Conservation (phyloP, 2,329 filamentous ascomycete species). For the Neopestalotiopsis rosae region DNA sequence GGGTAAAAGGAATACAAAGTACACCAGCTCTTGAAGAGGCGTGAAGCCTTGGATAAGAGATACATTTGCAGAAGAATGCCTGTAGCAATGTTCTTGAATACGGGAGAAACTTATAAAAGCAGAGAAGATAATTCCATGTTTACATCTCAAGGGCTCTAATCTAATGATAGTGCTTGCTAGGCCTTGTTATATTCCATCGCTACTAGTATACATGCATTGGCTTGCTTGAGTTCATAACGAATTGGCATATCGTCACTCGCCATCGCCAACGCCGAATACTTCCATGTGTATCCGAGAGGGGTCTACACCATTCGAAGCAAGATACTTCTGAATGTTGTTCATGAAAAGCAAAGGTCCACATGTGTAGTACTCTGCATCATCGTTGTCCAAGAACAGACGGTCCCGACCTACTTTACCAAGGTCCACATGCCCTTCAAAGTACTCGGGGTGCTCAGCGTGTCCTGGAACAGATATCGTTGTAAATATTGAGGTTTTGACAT, state of each 20-base stretch:
- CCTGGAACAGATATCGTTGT: conserved; percentile 52
- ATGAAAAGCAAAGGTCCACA: conserved; percentile 77
- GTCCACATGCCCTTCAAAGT: conserved; percentile 63
- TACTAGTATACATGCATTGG: background rate
- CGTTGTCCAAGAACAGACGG: conserved; percentile 59
- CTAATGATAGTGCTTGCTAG: too few species aligned
- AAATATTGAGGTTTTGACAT: conserved; percentile 63
- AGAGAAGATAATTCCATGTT: too few species aligned
- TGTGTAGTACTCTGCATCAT: conserved; percentile 68
- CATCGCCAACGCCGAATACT: conserved; percentile 66
- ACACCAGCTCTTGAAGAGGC: too few species aligned
- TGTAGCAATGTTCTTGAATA: too few species aligned
- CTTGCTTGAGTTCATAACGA: background rate
- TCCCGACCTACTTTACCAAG: conserved; percentile 60
- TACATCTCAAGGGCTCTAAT: too few species aligned
- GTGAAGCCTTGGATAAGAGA: too few species aligned
- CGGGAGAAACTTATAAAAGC: too few species aligned
- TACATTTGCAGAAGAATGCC: too few species aligned
- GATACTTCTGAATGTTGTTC: conserved; percentile 58
- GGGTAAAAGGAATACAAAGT: too few species aligned
- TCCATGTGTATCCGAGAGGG: conserved; percentile 69
- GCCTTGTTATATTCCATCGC: background rate
- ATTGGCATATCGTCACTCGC: conserved; percentile 21
- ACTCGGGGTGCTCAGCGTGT: conserved; percentile 55
- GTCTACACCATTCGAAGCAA: conserved; percentile 62